phyloP scores from a whole-genome alignment of 164 flowering plant species.

The Liriodendron chinense region DNA sequence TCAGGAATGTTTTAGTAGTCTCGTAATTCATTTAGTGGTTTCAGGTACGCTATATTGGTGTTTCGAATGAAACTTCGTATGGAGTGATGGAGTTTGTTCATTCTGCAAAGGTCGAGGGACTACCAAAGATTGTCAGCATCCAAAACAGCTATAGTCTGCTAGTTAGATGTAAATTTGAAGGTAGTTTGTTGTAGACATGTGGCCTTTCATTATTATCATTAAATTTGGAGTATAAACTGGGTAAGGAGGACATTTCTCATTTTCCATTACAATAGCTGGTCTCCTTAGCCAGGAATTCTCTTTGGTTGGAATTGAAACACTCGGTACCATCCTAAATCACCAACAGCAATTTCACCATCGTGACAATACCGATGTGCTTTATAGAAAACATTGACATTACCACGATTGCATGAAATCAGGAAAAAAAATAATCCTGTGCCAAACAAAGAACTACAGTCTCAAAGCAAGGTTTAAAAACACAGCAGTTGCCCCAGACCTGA shows the following conservation, averaged over 20 bases:
- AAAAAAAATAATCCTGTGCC: background rate
- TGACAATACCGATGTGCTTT: background rate
- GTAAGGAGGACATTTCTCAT: too few relatives aligned
- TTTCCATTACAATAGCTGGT: too few relatives aligned
- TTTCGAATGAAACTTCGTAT: conserved; percentile 94
- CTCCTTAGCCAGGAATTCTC: too few relatives aligned
- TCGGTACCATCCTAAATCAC: background rate
- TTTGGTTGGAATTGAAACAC: background rate
- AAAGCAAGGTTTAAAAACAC: background rate
- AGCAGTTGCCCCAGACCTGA: background rate
- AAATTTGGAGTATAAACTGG: background rate
- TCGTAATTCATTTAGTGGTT: conserved; percentile 3
- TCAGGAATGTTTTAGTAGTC: background rate
- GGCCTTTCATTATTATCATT: background rate
- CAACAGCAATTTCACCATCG: background rate
- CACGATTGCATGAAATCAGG: background rate
- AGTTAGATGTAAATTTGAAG: conserved; percentile 66
- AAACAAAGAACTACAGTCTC: background rate
- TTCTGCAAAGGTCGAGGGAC: conserved; percentile 77
- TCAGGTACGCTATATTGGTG: conserved; percentile 90
- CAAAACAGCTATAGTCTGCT: conserved; percentile 84
- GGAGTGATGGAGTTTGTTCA: conserved; percentile 97
- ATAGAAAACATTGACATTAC: background rate
- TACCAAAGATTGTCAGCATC: conserved; percentile 94
- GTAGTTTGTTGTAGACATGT: conserved; percentile 26